These are phyloP conservation scores for Kodamaea restingae DNA, from an alignment of 805 yeast species.

Conservation along the genomic window DNA sequence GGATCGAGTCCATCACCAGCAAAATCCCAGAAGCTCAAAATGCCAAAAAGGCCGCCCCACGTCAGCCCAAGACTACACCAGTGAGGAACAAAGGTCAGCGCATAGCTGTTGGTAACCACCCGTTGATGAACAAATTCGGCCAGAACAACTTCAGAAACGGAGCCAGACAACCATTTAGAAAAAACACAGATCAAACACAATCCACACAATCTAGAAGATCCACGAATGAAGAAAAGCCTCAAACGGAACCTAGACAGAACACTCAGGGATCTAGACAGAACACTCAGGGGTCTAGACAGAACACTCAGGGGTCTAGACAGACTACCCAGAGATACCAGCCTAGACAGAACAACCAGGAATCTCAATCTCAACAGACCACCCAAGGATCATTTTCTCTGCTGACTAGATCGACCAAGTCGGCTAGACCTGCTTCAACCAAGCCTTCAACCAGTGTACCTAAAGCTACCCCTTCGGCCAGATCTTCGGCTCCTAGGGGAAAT, in stretches of 20 bases:
- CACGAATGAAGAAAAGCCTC: not conserved
- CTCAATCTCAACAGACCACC: too few relatives aligned
- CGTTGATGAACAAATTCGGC: constrained; percentile 11
- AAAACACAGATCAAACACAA: constrained; percentile 1
- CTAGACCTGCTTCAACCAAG: not conserved
- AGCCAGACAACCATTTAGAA: not conserved
- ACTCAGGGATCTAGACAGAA: too few relatives aligned
- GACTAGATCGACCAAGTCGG: too few relatives aligned
- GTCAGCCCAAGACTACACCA: not conserved
- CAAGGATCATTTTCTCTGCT: too few relatives aligned
- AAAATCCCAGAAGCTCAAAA: constrained; percentile 4
- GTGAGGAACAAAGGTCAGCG: not conserved
- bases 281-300: too few relatives aligned
- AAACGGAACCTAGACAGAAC: too few relatives aligned
- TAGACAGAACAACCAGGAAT: too few relatives aligned
- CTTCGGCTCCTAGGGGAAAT: not conserved
- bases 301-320: too few relatives aligned
- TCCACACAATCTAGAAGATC: not conserved
- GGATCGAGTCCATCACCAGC: constrained; percentile 32
- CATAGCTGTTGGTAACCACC: constrained; percentile 11
- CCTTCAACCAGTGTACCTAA: not conserved
- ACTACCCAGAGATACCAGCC: too few relatives aligned
- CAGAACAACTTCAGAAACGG: constrained; percentile 1
- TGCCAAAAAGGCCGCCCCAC: not conserved
- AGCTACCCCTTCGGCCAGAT: not conserved